phyloP scores from a whole-genome alignment of 2,329 filamentous ascomycete species.

The Claviceps cyperi region DNA sequence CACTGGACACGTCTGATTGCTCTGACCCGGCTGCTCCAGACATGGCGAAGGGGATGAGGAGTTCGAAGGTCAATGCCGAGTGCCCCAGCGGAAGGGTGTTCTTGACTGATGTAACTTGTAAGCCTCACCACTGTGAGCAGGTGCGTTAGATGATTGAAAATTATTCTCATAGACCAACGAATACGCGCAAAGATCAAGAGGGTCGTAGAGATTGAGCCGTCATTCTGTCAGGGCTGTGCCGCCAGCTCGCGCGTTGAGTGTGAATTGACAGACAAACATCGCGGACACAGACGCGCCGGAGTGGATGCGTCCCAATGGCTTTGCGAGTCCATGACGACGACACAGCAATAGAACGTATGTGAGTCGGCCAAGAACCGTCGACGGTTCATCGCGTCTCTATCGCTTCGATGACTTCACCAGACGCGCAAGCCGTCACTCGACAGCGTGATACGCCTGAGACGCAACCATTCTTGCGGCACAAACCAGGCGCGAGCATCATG shows the following conservation, averaged over 20 bases:
- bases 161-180: neutral
- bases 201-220: neutral
- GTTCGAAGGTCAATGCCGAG: neutral
- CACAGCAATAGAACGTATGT: neutral
- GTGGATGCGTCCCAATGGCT: neutral
- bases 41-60: constrained; percentile 21
- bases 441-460: neutral
- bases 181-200: neutral
- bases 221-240: neutral
- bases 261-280: neutral
- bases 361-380: neutral
- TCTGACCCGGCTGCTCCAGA: constrained; percentile 31
- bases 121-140: neutral
- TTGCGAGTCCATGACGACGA: neutral
- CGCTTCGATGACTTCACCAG: neutral
- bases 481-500: neutral
- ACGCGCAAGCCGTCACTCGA: constrained; percentile 4
- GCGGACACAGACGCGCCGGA: neutral
- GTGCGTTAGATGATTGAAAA: neutral
- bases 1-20: constrained; percentile 31
- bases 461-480: neutral
- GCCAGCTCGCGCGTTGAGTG: neutral
- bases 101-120: neutral
- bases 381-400: neutral
- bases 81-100: neutral